phyloP scores from a whole-genome alignment of 176 grass and related monocot species.

The Thinopyrum elongatum region DNA sequence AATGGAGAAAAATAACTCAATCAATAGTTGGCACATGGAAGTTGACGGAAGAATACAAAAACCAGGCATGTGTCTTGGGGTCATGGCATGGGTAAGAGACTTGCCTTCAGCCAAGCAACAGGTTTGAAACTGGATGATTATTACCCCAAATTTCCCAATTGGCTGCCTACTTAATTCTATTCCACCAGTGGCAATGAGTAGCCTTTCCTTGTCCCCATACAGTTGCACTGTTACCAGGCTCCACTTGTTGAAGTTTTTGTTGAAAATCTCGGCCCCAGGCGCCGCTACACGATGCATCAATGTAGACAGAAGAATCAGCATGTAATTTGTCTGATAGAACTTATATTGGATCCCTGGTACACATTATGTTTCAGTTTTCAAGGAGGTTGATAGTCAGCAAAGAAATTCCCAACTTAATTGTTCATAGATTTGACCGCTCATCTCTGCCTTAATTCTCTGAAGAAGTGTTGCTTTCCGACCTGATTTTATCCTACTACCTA shows the following conservation, averaged over 20 bases:
- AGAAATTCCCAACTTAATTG: background rate
- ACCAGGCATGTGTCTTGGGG: background rate
- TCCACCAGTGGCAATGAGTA: background rate
- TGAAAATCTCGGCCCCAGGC: constrained; percentile 32
- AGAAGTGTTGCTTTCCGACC: background rate
- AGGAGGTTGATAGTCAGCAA: background rate
- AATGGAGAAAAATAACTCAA: constrained; percentile 8
- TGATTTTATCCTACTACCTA: background rate
- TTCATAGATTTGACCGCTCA: background rate
- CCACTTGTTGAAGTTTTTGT: constrained; percentile 17
- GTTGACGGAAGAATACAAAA: constrained; percentile 34
- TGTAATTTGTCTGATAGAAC: background rate
- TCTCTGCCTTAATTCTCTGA: background rate
- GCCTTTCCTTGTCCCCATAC: constrained; percentile 13
- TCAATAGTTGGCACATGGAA: constrained; percentile 20
- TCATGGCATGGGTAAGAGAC: constrained; percentile 1
- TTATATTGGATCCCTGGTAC: background rate
- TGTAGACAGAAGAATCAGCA: background rate
- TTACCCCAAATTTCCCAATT: background rate
- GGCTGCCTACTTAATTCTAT: constrained; percentile 3
- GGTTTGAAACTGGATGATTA: constrained; percentile 16
- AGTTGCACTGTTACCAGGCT: constrained; percentile 5
- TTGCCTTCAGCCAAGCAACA: constrained; percentile 25
- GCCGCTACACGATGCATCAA: background rate
- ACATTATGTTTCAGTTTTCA: background rate